Base-by-base conservation (phyloP, 257 asterid species). In the Parsonsia alboflavescens region DNA sequence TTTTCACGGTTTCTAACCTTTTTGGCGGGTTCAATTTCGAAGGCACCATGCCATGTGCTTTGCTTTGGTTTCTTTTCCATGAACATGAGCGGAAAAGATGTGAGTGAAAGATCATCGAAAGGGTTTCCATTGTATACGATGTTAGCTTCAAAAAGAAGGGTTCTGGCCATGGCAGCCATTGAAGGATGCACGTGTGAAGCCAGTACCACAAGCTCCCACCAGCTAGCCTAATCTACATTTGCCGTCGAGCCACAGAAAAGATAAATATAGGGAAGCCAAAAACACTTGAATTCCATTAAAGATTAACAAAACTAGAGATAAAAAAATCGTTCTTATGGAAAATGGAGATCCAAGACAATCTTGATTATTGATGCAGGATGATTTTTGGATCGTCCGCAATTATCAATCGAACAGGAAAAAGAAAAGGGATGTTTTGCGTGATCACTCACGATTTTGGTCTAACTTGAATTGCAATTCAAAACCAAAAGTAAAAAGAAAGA, bases 61-160 rank as follows among this genome's bases (percentile, higher is more conserved):
- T 87, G 93, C 80, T 85, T 92, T 59, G 99, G 93, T 82, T 90
- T 94, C 91, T 92, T 94, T 83, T 94, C 99, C 97, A 92, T 92
- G 85, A 94, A 89, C 84, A 92, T 94, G 86, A 92, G 96, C 75
- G 92, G 80, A 88, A 94, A 94, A 0, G 99, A 86, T 79, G 82
- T 76, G 41, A 94, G 88, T 5, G 97, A 88, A 58, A 94, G 96
- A 76, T 94, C 99, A 39, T 63, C 87, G 13, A 94, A 80, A 59
- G 97, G 99, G 74, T 92, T 92, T 50, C 97, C 99, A 54, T 89
- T 85, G 76, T 94, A 94, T 59, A 92, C 89, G 46, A 92, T 92
- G 82, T 87, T 84, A 73, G 87, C 97, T 69, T 97, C 99, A 42
- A 92, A 89, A 41, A 94, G 97, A 73, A 94, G 93, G 33, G 97